Base-by-base conservation (phyloP, 2,329 filamentous ascomycete genomes). In the Niveomyces coronatus region DNA sequence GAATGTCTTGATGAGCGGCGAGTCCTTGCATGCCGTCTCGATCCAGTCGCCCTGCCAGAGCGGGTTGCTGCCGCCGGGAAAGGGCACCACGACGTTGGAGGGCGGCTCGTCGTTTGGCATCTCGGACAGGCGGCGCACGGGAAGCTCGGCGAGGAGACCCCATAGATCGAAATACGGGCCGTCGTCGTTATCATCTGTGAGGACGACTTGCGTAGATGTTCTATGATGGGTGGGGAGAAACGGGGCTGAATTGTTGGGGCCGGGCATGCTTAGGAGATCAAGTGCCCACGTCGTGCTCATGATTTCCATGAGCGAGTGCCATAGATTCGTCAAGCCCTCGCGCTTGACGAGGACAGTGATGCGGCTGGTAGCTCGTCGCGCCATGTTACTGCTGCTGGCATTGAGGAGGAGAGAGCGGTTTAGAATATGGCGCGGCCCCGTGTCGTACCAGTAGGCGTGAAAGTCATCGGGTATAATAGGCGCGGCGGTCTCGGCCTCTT, bases 1-100 rank as follows among this genome's bases (percentile, higher is more conserved):
- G 40, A 64, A 63, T 3, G 52, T 53, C 17, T 50, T 45, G 10
- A 46, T 26, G 13, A 46, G 33, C 4, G 40, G 17, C 6, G 42
- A 54, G 9, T 47, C 43, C n/a, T 39, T 40, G 44, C 61, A 66
- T 20, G 49, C 41, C 15, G 50, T 49, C 5, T 49, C 37, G 5
- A 50, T 46, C 54, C 56, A 63, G 42, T 65, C 60, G n/a, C 55
- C 58, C 40, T 61, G 53, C 63, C 63, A 66, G 14, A 62, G 44
- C 1, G 63, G 61, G 43, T 62, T 65, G 46, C 53, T 57, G 15
- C 51, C 57, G 30, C 62, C 62, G 9, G 62, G 49, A 4, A 66
- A 46, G 1, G 63, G 62, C 15, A 65, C 42, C 37, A 67, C 56
- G 23, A 65, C 22, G 37, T 58, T 57, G 31, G 50, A 51, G 38